Percentiles rank a stretch among this genome's conserved stretches.
Evolutionary conservation across 768 basidiomycete genomes (phyloP).

Genomic region (Mycena galopus): DNA sequence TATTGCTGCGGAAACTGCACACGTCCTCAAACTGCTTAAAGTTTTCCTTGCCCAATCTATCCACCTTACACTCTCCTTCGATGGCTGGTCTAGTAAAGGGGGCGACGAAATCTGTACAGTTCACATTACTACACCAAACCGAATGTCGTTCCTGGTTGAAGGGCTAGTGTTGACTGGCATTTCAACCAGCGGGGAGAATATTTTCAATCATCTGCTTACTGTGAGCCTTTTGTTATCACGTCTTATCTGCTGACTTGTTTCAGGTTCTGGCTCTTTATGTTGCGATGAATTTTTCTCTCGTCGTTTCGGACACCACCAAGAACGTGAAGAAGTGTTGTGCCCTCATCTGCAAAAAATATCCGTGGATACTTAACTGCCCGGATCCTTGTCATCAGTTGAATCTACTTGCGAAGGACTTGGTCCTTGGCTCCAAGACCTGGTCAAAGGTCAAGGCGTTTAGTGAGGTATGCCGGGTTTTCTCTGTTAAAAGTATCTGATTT

Average conservation of each 20-base stretch:
- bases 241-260: no score
- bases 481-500: no score
- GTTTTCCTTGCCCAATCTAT: neutral
- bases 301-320: conserved; percentile 31
- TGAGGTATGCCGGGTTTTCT: neutral
- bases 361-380: conserved; percentile 35
- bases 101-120: conserved; percentile 29
- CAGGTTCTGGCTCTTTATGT: no score
- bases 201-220: neutral
- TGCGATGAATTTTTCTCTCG: no score
- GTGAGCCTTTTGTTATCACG: conserved; percentile 1
- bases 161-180: conserved; percentile 17
- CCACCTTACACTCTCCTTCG: conserved; percentile 26
- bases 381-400: conserved; percentile 37
- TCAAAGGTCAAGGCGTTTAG: conserved; percentile 17
- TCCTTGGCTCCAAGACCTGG: conserved; percentile 17
- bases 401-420: conserved; percentile 32
- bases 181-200: conserved; percentile 5
- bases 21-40: conserved; percentile 3
- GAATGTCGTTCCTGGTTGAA: conserved; percentile 21
- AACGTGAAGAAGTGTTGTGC: conserved; percentile 16
- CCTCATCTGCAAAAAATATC: conserved; percentile 30
- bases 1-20: conserved; percentile 9
- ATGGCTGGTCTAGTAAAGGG: conserved; percentile 26
- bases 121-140: conserved; percentile 21